Evolutionary conservation across 2,329 filamentous ascomycete species (phyloP), one percentile per base, ranked within the genome.

Genomic region (Ceratocystis cacaofunesta): DNA sequence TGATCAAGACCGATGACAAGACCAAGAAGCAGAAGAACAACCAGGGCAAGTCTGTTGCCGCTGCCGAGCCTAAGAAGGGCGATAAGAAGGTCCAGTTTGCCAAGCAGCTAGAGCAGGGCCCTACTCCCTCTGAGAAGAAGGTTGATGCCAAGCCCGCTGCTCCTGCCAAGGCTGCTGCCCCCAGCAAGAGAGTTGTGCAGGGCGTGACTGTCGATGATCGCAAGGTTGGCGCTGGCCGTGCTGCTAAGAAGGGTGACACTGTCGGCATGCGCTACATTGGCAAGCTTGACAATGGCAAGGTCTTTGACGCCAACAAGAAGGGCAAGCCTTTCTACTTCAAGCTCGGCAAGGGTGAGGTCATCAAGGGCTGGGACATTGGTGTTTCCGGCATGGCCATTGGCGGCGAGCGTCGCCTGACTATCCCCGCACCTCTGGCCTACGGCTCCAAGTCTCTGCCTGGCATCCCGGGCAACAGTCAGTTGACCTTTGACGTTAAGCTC

Each of bases 261-360:
- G 87, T 99, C 68, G 86, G 90, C 72, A 94, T 99, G 85, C 86
- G 94, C 74, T 99, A 99, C 80, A 97, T 99, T 72, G 94, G 94
- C 77, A 99, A 99, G 83, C 88, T 94, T 69, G 84, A 87, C 73
- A 88, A 95, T 76, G 91, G 91, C 77, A 95, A 96, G 80, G 86
- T 95, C 70, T 99, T 99, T 73, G 92, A 97, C 78, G 90, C 91
- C 77, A 97, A 99, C 84, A 99, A 97, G 84, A 96, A 95, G 81
- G 94, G 94, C 72, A 92, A 95, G 80, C 92, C 95, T 67, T 99
- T 99, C 80, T 83, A 83, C 70, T 97, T 97, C 85, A 95, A 92
- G 82, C 85, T 95, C 68, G 95, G 94, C 71, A 85, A 86, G 74
- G 92, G 92, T 68, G 90, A 97, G 77, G 95, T 99, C 72, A 99